Evolutionary conservation across 2,329 filamentous ascomycete species (phyloP), one percentile per base, ranked within the genome.

Genomic region (Aaosphaeria arxii): DNA sequence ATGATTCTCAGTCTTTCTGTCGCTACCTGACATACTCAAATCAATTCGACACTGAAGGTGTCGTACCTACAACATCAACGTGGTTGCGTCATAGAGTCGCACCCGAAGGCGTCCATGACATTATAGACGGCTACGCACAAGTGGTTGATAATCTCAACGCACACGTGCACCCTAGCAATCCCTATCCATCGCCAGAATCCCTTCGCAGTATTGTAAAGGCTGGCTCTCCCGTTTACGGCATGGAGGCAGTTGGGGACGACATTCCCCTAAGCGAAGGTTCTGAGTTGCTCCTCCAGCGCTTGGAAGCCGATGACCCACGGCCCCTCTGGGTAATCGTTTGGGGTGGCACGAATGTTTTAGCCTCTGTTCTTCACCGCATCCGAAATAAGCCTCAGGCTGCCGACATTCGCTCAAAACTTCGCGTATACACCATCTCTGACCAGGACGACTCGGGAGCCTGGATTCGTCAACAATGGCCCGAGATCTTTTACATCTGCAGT

Each of bases 391-490:
- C 52, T 0, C 70, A 76, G 1, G 62, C 71, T 1, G 60, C 65
- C 0, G 49, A 47, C 0, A 64, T 81, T 24, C 62, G 70, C 2
- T 53, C 64, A 3, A 76, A 74, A 51, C 59, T 82, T 4, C 69
- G 78, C 9, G 71, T 81, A 6, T 82, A 82, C 58, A 58, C 76
- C 40, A 79, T 80, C 47, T 79, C 76, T 7, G 78, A 80, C 53
- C 78, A 81, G 53, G 78, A 80, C 50, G 73, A 81, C 54, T 71
- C 74, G 0, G 77, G 76, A 0, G 55, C 69, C 1, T 80, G 77
- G 77, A 73, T 81, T 40, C 72, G 77, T 5, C 51, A 60, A 7
- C 65, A 63, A 0, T 80, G 67, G 45, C 77, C 78, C 0, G 69
- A 74, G 11, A 53, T 80, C 11, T 75, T 78, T 52, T 80, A 77